Evolutionary conservation across 1,139 yeast genomes (phyloP).

Genomic region (Ogataea hybrid): DNA sequence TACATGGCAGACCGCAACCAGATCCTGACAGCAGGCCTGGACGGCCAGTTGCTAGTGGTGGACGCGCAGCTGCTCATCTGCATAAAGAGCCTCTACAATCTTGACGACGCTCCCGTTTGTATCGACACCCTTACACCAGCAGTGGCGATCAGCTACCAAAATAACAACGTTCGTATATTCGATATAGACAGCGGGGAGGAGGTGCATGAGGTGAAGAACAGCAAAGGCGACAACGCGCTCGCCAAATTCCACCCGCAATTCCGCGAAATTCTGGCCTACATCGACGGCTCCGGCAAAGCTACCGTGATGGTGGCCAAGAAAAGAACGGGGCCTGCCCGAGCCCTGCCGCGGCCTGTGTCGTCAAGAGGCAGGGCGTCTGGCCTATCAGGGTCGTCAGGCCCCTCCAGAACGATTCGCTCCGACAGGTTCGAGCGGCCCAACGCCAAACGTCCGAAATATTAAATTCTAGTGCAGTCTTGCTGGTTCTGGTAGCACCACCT

Average conservation of each 20-base stretch:
- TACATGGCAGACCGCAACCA: constrained; percentile 53
- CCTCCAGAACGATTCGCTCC: background rate
- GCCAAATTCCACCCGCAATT: constrained; percentile 17
- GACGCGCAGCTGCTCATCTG: constrained; percentile 75
- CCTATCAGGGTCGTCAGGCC: background rate
- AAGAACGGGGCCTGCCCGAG: constrained; percentile 5
- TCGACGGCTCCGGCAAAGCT: constrained; percentile 17
- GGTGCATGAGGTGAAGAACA: constrained; percentile 38
- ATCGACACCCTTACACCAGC: constrained; percentile 49
- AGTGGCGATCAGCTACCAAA: constrained; percentile 24
- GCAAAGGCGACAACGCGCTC: constrained; percentile 25
- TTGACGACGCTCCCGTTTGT: constrained; percentile 49
- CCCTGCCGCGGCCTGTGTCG: constrained; percentile 1
- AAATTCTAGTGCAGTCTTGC: constrained; percentile 14
- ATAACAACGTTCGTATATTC: constrained; percentile 32
- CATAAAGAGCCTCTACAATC: constrained; percentile 75
- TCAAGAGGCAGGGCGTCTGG: constrained; percentile 1
- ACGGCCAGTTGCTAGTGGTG: constrained; percentile 86
- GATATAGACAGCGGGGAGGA: constrained; percentile 35
- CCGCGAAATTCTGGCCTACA: constrained; percentile 16
- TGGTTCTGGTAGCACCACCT: constrained; percentile 19
- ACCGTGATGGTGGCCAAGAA: constrained; percentile 13
- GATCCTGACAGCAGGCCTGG: constrained; percentile 79
- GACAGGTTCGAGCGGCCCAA: constrained; percentile 1
- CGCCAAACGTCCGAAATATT: constrained; percentile 7